Evolutionary conservation across 768 basidiomycete species (phyloP).

Genomic region (Suillus americanus): DNA sequence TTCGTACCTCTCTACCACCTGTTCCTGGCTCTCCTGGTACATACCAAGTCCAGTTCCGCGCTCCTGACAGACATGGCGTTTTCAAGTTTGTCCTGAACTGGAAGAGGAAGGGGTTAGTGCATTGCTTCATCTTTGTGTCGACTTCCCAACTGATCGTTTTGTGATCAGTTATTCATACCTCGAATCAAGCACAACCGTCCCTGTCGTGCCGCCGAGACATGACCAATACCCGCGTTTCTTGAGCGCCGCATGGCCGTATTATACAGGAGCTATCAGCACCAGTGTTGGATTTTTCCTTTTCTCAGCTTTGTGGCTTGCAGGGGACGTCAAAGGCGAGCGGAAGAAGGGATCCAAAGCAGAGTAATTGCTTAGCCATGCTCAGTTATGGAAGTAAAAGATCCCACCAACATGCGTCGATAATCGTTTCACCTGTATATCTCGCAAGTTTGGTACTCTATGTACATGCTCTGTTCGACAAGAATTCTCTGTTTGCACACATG

Average conservation of each 20-base stretch:
- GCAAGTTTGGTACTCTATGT: constrained; percentile 2
- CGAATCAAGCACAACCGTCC: constrained; percentile 69
- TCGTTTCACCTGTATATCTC: not conserved
- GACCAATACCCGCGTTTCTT: constrained; percentile 96
- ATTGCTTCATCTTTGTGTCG: not conserved
- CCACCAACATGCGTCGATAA: not conserved
- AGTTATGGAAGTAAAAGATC: constrained; percentile 5
- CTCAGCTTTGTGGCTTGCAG: constrained; percentile 83
- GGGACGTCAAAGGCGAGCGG: constrained; percentile 66
- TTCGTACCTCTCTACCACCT: constrained; percentile 75
- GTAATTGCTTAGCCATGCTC: constrained; percentile 9
- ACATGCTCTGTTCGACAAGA: constrained; percentile 1
- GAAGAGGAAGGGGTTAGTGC: constrained; percentile 80
- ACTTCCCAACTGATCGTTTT: not conserved
- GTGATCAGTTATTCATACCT: constrained; percentile 69
- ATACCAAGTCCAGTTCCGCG: constrained; percentile 83
- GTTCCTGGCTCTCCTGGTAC: constrained; percentile 56
- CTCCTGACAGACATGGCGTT: constrained; percentile 95
- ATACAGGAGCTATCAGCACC: constrained; percentile 87
- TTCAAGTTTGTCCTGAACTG: constrained; percentile 96
- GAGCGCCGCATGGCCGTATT: constrained; percentile 95
- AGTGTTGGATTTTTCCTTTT: constrained; percentile 85
- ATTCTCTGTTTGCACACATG: constrained; percentile 3
- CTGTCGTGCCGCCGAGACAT: constrained; percentile 91
- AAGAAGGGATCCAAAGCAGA: constrained; percentile 42